phyloP scores from a whole-genome alignment of 495 filamentous ascomycete species.

The Alectoria sarmentosa region DNA sequence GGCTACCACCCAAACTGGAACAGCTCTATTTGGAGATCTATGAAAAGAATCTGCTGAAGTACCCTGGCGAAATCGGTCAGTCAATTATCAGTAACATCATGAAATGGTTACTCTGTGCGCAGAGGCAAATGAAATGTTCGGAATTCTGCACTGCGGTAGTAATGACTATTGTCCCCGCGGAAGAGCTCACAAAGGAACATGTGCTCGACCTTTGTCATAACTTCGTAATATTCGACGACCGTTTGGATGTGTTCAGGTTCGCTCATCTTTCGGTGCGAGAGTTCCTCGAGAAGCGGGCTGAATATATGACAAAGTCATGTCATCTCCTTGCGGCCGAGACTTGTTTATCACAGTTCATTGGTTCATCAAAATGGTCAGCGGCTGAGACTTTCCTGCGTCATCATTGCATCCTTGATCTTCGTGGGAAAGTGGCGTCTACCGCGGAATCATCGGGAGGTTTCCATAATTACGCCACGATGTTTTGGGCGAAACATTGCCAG shows the following conservation, averaged over 20 bases:
- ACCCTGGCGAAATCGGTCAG: background rate
- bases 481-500: background rate
- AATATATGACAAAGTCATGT: background rate
- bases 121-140: background rate
- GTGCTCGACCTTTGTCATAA: constrained; percentile 30
- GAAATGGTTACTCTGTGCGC: constrained; percentile 4
- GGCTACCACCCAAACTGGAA: background rate
- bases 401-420: background rate
- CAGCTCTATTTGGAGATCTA: background rate
- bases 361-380: background rate
- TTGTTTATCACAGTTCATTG: background rate
- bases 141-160: background rate
- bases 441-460: background rate
- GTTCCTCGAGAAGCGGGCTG: constrained; percentile 23
- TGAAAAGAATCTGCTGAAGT: background rate
- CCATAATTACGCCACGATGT: background rate
- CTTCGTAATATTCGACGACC: constrained; percentile 28
- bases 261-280: constrained; percentile 32
- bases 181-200: constrained; percentile 18
- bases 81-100: background rate
- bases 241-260: constrained; percentile 30
- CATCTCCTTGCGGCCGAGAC: background rate
- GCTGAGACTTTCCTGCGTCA: background rate
- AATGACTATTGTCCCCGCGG: background rate
- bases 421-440: background rate